phyloP scores from a whole-genome alignment of 805 yeast species.

The Kluyveromyces wickerhamii region DNA sequence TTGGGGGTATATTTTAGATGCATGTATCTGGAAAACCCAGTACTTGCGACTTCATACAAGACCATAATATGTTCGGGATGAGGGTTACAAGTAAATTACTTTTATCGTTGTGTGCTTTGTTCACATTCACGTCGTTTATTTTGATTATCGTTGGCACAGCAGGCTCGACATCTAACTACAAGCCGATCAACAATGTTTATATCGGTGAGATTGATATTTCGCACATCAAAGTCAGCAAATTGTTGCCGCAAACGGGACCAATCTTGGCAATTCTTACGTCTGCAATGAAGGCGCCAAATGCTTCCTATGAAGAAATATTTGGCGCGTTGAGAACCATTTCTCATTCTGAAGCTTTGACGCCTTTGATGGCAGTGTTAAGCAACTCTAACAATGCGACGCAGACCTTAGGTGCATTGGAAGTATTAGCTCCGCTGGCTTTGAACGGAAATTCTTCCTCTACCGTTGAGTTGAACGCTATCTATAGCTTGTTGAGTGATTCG shows the following conservation, averaged over 20 bases:
- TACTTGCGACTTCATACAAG: no score
- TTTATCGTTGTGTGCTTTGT: slow-evolving; percentile 14
- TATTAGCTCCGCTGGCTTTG: slow-evolving; percentile 23
- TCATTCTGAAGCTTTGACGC: slow-evolving; percentile 22
- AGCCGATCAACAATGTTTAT: slow-evolving; percentile 25
- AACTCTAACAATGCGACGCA: slow-evolving; percentile 17
- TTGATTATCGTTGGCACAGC: slow-evolving; percentile 26
- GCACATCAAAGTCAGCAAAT: slow-evolving; percentile 28
- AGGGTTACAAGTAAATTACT: not conserved
- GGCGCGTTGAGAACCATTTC: slow-evolving; percentile 20
- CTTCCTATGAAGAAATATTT: slow-evolving; percentile 15
- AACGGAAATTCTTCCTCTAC: slow-evolving; percentile 12
- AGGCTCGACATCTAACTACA: slow-evolving; percentile 26
- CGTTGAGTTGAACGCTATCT: slow-evolving; percentile 10
- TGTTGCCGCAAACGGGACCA: slow-evolving; percentile 25
- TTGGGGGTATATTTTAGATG: no score
- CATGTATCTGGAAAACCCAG: no score
- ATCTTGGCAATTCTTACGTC: slow-evolving; percentile 22
- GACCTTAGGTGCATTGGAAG: slow-evolving; percentile 21
- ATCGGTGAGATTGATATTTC: slow-evolving; percentile 28
- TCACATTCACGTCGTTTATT: slow-evolving; percentile 22
- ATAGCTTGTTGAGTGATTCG: slow-evolving; percentile 13
- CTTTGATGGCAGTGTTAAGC: slow-evolving; percentile 24
- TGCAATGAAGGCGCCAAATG: slow-evolving; percentile 20
- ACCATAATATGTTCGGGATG: no score